These are phyloP conservation scores for Fusarium nygamai DNA, from an alignment of 2,329 filamentous ascomycete species.

Conservation along the genomic window DNA sequence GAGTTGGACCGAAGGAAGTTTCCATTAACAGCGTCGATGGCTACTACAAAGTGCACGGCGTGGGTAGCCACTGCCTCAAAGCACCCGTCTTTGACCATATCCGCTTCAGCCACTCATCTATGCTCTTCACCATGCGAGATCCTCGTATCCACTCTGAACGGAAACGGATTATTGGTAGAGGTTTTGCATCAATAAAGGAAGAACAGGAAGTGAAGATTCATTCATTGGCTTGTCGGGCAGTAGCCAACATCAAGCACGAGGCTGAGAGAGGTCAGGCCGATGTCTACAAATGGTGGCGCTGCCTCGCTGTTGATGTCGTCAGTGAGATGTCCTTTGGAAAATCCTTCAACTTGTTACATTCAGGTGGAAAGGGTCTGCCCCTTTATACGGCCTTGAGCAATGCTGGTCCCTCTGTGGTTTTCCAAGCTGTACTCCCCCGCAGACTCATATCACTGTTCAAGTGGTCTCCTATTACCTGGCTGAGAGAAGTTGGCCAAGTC, in stretches of 20 bases:
- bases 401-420: background rate
- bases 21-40: constrained; percentile 9
- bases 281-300: constrained; percentile 18
- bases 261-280: background rate
- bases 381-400: background rate
- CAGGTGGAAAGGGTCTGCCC: background rate
- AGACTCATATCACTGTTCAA: background rate
- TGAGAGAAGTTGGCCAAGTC: background rate
- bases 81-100: constrained; percentile 5
- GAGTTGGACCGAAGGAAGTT: background rate
- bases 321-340: constrained; percentile 11
- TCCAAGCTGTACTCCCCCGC: background rate
- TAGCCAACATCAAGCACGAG: background rate
- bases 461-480: constrained; percentile 1
- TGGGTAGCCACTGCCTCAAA: constrained; percentile 7
- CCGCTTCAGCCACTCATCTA: constrained; percentile 2
- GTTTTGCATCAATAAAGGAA: background rate
- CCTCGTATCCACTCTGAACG: constrained; percentile 1
- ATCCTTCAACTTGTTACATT: background rate
- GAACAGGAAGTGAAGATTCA: background rate
- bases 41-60: constrained; percentile 12
- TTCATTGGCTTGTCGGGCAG: background rate
- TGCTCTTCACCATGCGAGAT: constrained; percentile 11
- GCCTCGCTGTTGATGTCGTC: constrained; percentile 3
- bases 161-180: background rate